phyloP scores from a whole-genome alignment of 2,329 filamentous ascomycete genomes.

The Lecanicillium sp. region DNA sequence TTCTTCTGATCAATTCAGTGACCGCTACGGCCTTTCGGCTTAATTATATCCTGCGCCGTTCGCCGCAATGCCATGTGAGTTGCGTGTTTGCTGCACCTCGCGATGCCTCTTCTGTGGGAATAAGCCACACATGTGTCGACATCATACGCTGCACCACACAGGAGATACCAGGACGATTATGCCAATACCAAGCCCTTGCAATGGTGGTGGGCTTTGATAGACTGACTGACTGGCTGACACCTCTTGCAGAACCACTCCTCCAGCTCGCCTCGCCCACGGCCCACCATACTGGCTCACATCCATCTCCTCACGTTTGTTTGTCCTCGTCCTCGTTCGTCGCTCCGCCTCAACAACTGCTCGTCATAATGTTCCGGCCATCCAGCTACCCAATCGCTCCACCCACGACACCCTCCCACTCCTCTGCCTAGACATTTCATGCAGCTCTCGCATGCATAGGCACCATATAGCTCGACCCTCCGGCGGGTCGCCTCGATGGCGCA shows the following conservation, averaged over 20 bases:
- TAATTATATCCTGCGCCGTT: neutral
- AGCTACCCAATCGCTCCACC: conserved; percentile 11
- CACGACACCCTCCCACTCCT: conserved; percentile 1
- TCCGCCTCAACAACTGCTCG: conserved; percentile 6
- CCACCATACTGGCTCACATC: neutral
- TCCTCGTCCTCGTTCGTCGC: neutral
- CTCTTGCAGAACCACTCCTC: too few species aligned
- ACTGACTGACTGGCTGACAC: too few species aligned
- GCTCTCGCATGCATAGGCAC: conserved; percentile 12
- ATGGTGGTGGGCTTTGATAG: too few species aligned
- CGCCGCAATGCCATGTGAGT: neutral
- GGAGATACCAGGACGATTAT: too few species aligned
- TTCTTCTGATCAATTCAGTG: neutral
- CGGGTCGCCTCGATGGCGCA: conserved; percentile 9
- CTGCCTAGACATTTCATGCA: conserved; percentile 13
- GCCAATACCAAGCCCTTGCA: too few species aligned
- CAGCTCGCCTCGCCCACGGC: neutral
- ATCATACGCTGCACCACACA: conserved; percentile 2
- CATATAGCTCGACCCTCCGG: conserved; percentile 3
- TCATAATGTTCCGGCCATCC: conserved; percentile 1
- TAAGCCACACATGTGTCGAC: conserved; percentile 5
- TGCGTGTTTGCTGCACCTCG: conserved; percentile 3
- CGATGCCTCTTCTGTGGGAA: neutral
- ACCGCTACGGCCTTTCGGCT: neutral
- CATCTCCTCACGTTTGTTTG: neutral